These are phyloP conservation scores for Pichia deserticola DNA, from an alignment of 805 yeast genomes.

Conservation along the genomic window DNA sequence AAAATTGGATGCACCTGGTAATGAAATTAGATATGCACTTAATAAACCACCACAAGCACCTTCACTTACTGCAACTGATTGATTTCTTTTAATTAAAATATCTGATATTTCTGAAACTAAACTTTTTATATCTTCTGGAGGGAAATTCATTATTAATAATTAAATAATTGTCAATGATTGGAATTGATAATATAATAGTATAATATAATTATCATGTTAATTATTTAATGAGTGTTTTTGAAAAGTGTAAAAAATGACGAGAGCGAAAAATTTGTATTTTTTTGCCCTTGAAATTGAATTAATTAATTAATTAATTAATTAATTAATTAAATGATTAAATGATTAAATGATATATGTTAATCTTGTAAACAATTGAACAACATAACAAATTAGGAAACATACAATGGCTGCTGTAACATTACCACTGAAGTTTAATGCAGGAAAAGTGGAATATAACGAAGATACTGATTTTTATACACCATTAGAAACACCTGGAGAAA, in stretches of 20 bases:
- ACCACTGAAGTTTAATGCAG: conserved; percentile 61
- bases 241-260: no score
- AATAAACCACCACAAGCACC: conserved; percentile 88
- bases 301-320: no score
- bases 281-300: no score
- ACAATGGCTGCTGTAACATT: neutral
- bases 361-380: no score
- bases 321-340: no score
- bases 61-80: conserved; percentile 74
- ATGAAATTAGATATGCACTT: conserved; percentile 71
- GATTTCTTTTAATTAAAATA: conserved; percentile 42
- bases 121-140: conserved; percentile 46
- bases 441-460: conserved; percentile 60
- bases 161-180: no score
- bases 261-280: no score
- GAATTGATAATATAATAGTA: no score
- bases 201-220: no score
- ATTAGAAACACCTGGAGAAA: conserved; percentile 58
- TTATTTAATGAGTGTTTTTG: no score
- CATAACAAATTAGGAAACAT: no score
- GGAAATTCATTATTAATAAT: conserved; percentile 36
- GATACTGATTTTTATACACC: conserved; percentile 61
- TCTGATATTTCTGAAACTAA: conserved; percentile 53
- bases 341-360: no score
- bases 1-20: conserved; percentile 80